Evolutionary conservation across 306 rosid genomes (phyloP).

Genomic region (Malus orientalis): DNA sequence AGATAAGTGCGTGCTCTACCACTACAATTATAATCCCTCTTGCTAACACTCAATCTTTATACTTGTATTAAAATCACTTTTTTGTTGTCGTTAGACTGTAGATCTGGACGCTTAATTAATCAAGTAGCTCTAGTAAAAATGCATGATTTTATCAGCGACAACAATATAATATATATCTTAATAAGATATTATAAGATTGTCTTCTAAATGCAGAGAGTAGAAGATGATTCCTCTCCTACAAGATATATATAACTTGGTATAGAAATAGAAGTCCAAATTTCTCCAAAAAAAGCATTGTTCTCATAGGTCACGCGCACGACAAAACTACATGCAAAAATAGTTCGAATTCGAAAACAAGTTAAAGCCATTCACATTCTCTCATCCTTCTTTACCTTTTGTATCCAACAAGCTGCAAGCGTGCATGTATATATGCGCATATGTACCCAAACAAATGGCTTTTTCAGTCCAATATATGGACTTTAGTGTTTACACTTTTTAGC

Average conservation of each 20-base stretch:
- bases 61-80: too few relatives aligned
- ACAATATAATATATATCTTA: too few relatives aligned
- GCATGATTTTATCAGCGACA: too few relatives aligned
- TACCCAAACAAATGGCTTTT: not conserved
- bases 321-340: not conserved
- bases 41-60: too few relatives aligned
- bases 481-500: not conserved
- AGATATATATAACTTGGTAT: not conserved
- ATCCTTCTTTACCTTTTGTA: not conserved
- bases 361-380: not conserved
- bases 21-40: too few relatives aligned
- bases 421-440: not conserved
- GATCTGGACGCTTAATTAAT: not conserved
- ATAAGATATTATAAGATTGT: not conserved
- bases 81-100: too few relatives aligned
- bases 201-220: not conserved
- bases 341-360: not conserved
- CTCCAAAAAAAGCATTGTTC: not conserved
- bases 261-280: not conserved
- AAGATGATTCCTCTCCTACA: not conserved
- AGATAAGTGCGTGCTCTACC: too few relatives aligned
- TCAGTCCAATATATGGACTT: not conserved
- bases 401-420: not conserved
- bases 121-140: too few relatives aligned
- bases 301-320: slow-evolving; percentile 1